Evolutionary conservation across 306 rosid species (phyloP).

Genomic region (Arachis hypogaea): DNA sequence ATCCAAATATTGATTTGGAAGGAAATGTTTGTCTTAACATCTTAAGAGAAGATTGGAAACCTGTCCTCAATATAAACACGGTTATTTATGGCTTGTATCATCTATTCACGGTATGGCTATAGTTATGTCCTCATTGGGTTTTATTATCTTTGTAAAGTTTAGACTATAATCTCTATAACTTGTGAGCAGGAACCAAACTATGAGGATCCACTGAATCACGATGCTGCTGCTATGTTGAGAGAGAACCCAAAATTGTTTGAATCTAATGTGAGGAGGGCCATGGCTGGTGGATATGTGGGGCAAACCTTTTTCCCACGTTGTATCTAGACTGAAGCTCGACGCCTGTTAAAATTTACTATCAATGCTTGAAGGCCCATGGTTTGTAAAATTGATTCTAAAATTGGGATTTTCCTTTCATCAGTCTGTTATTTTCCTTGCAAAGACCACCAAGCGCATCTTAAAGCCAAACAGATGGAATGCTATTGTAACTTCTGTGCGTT

Average conservation of each 20-base stretch:
- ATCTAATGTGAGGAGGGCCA: slow-evolving; percentile 87
- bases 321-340: slow-evolving; percentile 50
- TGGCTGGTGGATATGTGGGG: slow-evolving; percentile 95
- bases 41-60: slow-evolving; percentile 97
- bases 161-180: slow-evolving; percentile 10
- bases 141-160: neutral
- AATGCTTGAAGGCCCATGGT: slow-evolving; percentile 48
- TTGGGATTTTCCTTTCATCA: slow-evolving; percentile 44
- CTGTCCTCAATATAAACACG: slow-evolving; percentile 87
- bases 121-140: neutral
- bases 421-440: slow-evolving; percentile 37
- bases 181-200: slow-evolving; percentile 76
- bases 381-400: slow-evolving; percentile 52
- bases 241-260: slow-evolving; percentile 78
- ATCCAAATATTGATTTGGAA: slow-evolving; percentile 97
- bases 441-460: slow-evolving; percentile 42
- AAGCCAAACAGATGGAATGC: slow-evolving; percentile 45
- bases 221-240: slow-evolving; percentile 88
- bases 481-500: slow-evolving; percentile 45
- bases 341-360: slow-evolving; percentile 42
- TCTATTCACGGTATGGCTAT: slow-evolving; percentile 73
- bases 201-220: slow-evolving; percentile 96
- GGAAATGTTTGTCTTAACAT: slow-evolving; percentile 96
- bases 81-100: slow-evolving; percentile 86
- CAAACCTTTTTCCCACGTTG: slow-evolving; percentile 76